A percentile compares a stretch with the other conserved stretches of the same genome.
Evolutionary conservation across 2,329 filamentous ascomycete species (phyloP).

Genomic region (Boeremia lycopersici): DNA sequence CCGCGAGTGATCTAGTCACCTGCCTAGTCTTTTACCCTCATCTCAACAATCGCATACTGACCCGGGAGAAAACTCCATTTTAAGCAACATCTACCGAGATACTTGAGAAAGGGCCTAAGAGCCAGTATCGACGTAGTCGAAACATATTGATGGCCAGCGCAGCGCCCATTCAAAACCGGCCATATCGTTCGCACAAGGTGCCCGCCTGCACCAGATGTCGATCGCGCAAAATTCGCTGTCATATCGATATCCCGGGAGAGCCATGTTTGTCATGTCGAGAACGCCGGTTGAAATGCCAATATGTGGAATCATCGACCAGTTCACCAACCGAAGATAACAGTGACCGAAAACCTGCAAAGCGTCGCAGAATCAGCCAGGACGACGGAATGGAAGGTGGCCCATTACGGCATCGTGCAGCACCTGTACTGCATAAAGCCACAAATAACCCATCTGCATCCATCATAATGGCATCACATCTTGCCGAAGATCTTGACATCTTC

Average conservation of each 20-base stretch:
- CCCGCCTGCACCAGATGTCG: constrained; percentile 51
- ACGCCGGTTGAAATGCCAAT: constrained; percentile 46
- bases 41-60: constrained; percentile 9
- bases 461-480: constrained; percentile 49
- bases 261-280: constrained; percentile 50
- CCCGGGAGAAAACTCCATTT: not conserved
- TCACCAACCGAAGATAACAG: constrained; percentile 32
- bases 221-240: constrained; percentile 50
- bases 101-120: constrained; percentile 5
- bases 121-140: not conserved
- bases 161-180: constrained; percentile 43
- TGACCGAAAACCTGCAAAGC: constrained; percentile 33
- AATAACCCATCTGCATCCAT: constrained; percentile 46
- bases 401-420: constrained; percentile 31
- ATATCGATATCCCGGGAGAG: constrained; percentile 48
- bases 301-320: constrained; percentile 35
- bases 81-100: not conserved
- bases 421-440: constrained; percentile 36
- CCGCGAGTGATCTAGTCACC: constrained; percentile 10
- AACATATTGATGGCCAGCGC: constrained; percentile 38
- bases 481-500: constrained; percentile 50
- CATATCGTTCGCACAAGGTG: constrained; percentile 52
- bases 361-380: constrained; percentile 36
- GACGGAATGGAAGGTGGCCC: constrained; percentile 22
- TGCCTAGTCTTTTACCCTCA: constrained; percentile 12